A percentile compares a stretch with the other conserved stretches of the same genome.
Conservation (phyloP, 2,329 filamentous ascomycete genomes). For the Neurospora sp. region DNA sequence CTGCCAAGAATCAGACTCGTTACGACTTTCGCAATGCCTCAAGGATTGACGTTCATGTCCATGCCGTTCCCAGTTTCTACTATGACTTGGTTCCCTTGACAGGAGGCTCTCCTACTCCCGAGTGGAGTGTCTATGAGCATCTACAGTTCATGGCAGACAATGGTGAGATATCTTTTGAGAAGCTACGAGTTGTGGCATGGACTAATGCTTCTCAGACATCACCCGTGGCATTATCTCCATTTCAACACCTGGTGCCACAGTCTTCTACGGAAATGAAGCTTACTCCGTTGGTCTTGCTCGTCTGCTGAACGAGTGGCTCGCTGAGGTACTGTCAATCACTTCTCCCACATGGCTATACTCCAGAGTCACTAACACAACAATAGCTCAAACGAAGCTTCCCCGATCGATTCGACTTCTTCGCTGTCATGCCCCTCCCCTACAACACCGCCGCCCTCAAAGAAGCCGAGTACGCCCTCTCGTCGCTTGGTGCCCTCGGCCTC, state of each 20-base stretch:
- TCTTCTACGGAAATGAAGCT: neutral
- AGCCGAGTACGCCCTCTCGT: neutral
- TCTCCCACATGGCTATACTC: no score
- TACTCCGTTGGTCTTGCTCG: constrained; percentile 1
- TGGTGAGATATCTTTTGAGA: neutral
- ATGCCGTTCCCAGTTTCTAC: neutral
- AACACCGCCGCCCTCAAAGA: neutral
- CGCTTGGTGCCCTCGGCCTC: neutral
- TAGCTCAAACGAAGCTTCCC: neutral
- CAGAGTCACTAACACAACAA: no score
- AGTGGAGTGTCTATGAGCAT: neutral
- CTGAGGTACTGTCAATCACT: neutral
- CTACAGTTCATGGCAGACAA: neutral
- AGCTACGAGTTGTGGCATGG: neutral
- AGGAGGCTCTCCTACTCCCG: neutral
- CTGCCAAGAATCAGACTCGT: neutral
- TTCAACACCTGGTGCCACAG: neutral
- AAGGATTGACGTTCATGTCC: neutral
- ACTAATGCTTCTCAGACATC: neutral
- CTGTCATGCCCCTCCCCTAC: constrained; percentile 5
- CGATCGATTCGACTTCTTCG: constrained; percentile 3
- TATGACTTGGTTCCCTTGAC: neutral
- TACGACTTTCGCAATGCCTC: neutral
- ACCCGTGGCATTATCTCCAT: constrained; percentile 1
- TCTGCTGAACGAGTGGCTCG: constrained; percentile 4